A percentile compares a stretch with the other conserved stretches of the same genome.
Evolutionary conservation across 2,329 filamentous ascomycete genomes (phyloP).

Genomic region (Trichophyton verrucosum): DNA sequence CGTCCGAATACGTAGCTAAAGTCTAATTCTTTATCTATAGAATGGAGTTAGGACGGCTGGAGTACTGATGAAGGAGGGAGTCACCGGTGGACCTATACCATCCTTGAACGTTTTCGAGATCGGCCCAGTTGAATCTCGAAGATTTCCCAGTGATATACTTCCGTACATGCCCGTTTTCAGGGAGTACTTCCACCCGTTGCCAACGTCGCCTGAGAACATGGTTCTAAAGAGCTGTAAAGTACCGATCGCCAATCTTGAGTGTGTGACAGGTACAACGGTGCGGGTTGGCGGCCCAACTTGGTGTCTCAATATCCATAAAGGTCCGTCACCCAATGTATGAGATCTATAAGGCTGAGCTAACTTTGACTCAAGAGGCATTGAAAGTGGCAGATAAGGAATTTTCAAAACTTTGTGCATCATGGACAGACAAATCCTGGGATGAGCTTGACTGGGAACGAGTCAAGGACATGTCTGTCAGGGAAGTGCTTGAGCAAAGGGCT

Average conservation of each 20-base stretch:
- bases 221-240: conserved; percentile 56
- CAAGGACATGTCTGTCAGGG: conserved; percentile 69
- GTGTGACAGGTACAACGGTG: conserved; percentile 58
- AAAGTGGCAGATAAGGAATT: conserved; percentile 57
- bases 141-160: conserved; percentile 72
- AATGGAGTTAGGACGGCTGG: conserved; percentile 74
- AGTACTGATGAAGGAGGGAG: conserved; percentile 64
- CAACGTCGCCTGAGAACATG: conserved; percentile 54
- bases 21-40: conserved; percentile 27
- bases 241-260: conserved; percentile 67
- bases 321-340: conserved; percentile 20
- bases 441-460: conserved; percentile 73
- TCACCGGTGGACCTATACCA: conserved; percentile 53
- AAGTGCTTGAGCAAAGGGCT: conserved; percentile 60
- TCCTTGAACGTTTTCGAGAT: conserved; percentile 70
- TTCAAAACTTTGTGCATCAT: conserved; percentile 55
- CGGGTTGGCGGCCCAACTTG: conserved; percentile 39
- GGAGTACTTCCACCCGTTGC: conserved; percentile 53
- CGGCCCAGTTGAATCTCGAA: conserved; percentile 51
- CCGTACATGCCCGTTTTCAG: conserved; percentile 67
- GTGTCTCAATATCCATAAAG: conserved; percentile 40
- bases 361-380: conserved; percentile 33
- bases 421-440: conserved; percentile 64
- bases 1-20: neutral
- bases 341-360: conserved; percentile 11